Evolutionary conservation across 2,329 filamentous ascomycete genomes (phyloP).

Genomic region (Coleophoma cylindrospora): DNA sequence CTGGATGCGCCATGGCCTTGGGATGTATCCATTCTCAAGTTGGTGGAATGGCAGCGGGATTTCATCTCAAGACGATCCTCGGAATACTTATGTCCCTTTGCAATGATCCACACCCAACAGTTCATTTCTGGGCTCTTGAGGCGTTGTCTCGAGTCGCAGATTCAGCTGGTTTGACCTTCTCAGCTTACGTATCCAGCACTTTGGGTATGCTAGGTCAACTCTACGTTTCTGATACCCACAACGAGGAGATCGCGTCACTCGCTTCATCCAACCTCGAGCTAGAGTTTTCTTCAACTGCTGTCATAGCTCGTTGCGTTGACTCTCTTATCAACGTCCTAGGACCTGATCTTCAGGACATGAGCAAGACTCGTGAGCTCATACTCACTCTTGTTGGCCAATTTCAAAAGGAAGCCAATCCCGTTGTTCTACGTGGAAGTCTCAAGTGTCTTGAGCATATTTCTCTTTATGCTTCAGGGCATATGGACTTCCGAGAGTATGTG

Average conservation of each 20-base stretch:
- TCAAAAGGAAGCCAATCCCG: constrained; percentile 64
- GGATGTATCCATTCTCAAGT: constrained; percentile 93
- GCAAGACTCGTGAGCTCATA: constrained; percentile 88
- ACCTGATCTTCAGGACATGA: constrained; percentile 88
- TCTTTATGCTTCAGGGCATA: constrained; percentile 82
- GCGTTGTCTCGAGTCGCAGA: constrained; percentile 83
- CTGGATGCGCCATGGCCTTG: constrained; percentile 89
- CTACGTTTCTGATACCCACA: constrained; percentile 88
- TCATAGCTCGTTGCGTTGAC: constrained; percentile 83
- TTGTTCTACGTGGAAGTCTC: constrained; percentile 72
- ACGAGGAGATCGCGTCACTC: constrained; percentile 72
- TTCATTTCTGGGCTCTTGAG: constrained; percentile 95
- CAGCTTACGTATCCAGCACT: constrained; percentile 82
- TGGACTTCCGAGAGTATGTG: constrained; percentile 82
- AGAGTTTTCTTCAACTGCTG: constrained; percentile 74
- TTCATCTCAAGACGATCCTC: constrained; percentile 95
- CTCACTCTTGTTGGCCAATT: constrained; percentile 82
- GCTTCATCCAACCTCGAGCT: constrained; percentile 89
- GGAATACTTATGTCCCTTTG: constrained; percentile 96
- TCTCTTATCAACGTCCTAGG: constrained; percentile 96
- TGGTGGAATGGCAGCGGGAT: constrained; percentile 94
- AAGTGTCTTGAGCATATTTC: constrained; percentile 87
- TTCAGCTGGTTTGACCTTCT: constrained; percentile 88
- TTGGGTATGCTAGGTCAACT: constrained; percentile 92
- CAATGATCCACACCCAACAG: constrained; percentile 89